Evolutionary conservation across 352 stramenopile genomes (phyloP).

Genomic region (Phytophthora fragariae): DNA sequence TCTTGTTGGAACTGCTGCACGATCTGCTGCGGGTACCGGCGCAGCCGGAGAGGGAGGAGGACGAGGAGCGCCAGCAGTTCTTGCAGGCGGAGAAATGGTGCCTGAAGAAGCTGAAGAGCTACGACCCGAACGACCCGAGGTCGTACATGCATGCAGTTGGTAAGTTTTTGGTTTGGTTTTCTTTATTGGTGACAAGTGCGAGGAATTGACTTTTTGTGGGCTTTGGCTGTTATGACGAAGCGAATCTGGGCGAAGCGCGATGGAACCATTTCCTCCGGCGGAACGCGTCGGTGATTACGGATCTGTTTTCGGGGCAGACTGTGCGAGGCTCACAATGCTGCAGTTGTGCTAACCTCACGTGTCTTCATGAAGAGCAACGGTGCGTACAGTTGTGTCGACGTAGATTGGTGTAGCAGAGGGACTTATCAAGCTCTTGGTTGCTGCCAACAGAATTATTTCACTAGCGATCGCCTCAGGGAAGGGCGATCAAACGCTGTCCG

Average conservation of each 20-base stretch:
- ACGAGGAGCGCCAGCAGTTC: slow-evolving; percentile 35
- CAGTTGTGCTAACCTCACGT: slow-evolving; percentile 75
- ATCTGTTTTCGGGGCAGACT: slow-evolving; percentile 76
- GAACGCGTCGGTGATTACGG: slow-evolving; percentile 74
- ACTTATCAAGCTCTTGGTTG: slow-evolving; percentile 2
- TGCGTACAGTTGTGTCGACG: slow-evolving; percentile 2
- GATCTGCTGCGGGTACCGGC: slow-evolving; percentile 49
- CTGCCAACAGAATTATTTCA: slow-evolving; percentile 62
- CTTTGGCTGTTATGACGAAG: slow-evolving; percentile 34
- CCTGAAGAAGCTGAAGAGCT: slow-evolving; percentile 40
- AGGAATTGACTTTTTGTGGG: background rate
- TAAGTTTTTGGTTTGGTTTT: slow-evolving; percentile 38
- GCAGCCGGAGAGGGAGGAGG: slow-evolving; percentile 22
- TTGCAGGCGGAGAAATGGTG: slow-evolving; percentile 29
- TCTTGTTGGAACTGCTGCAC: slow-evolving; percentile 75
- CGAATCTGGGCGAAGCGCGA: slow-evolving; percentile 59
- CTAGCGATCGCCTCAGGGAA: slow-evolving; percentile 57
- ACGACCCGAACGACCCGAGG: slow-evolving; percentile 49
- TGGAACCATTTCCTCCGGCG: slow-evolving; percentile 68
- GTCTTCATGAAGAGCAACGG: slow-evolving; percentile 71
- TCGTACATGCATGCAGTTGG: slow-evolving; percentile 71
- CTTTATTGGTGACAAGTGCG: background rate
- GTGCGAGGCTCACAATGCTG: slow-evolving; percentile 83
- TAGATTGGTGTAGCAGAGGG: background rate
- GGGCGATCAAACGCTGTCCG: slow-evolving; percentile 51